Conservation (phyloP, 805 yeast species). For the Metschnikowia baotianmanensis region DNA sequence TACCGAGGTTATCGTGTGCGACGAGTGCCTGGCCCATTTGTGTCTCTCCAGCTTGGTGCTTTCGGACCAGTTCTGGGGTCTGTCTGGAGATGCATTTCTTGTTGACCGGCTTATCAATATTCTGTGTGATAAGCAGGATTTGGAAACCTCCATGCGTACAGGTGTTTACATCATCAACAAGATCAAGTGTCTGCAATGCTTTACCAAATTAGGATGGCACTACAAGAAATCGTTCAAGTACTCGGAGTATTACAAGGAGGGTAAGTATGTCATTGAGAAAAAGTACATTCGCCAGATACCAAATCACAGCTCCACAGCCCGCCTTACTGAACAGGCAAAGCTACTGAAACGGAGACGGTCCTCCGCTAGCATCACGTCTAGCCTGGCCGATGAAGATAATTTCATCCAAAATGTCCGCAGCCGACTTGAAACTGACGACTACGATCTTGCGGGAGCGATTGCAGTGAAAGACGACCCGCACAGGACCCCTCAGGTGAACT, state of each 20-base stretch:
- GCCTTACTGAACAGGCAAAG: conserved; percentile 32
- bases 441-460: conserved; percentile 1
- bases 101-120: conserved; percentile 40
- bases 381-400: conserved; percentile 8
- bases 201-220: conserved; percentile 37
- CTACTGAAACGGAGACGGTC: conserved; percentile 24
- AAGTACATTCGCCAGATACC: conserved; percentile 33
- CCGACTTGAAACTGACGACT: conserved; percentile 5
- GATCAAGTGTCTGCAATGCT: conserved; percentile 41
- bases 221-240: conserved; percentile 37
- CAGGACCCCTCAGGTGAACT: conserved; percentile 5
- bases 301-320: conserved; percentile 34
- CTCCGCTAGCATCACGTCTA: conserved; percentile 15
- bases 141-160: conserved; percentile 39
- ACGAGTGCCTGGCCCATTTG: conserved; percentile 40
- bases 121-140: conserved; percentile 24
- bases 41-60: conserved; percentile 36
- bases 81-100: conserved; percentile 40
- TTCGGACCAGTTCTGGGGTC: conserved; percentile 39
- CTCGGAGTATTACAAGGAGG: conserved; percentile 41
- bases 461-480: conserved; percentile 1
- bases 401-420: conserved; percentile 11
- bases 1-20: conserved; percentile 40
- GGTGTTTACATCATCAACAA: conserved; percentile 38
- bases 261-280: conserved; percentile 43